Evolutionary conservation across 768 basidiomycete genomes (phyloP), one percentile per base, ranked within the genome.

Genomic region (Tylopilus intermedius): DNA sequence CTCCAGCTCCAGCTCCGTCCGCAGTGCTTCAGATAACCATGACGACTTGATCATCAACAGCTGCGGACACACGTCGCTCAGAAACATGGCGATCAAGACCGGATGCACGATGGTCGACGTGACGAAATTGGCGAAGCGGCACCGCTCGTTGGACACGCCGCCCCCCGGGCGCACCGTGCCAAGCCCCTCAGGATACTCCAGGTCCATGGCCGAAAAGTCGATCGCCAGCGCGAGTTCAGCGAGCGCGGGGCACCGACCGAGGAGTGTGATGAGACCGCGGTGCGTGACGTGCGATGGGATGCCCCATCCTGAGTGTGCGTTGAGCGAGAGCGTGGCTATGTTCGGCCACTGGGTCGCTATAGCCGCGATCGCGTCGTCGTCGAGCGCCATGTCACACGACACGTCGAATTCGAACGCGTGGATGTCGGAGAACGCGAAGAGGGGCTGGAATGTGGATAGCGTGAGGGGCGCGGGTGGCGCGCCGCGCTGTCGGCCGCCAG

Each of bases 41-140:
- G 49, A 35, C 49, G 54, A 53, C 45, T 11, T 32, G 37, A 65
- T 41, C 18, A 8, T 8, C 27, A 46, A 39, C 33, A 64, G 8
- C 26, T 53, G 44, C 2, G 65, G 67, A 48, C 58, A 59, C n/a
- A 67, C 44, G 5, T 62, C 61, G 18, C 62, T 62, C 51, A 67
- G 38, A 32, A 69, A 69, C 49, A 61, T 61, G 7, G 65, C 63
- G 0, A 69, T 35, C 27, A 53, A 29, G 42, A 50, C 10, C 10
- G 65, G 65, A 41, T 18, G 37, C 18, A 26, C 3, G 50, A 69
- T 65, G 8, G 18, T 6, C 13, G 67, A 67, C 22, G 58, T 58
- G 35, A 59, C 54, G 18, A 65, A 67, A 11, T 62, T 53, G 6
- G 55, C 60, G 4, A 13, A 6, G 1, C 18, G 6, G 14, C 62